Evolutionary conservation across 805 yeast species (phyloP).

Genomic region (Huiozyma sinensis): DNA sequence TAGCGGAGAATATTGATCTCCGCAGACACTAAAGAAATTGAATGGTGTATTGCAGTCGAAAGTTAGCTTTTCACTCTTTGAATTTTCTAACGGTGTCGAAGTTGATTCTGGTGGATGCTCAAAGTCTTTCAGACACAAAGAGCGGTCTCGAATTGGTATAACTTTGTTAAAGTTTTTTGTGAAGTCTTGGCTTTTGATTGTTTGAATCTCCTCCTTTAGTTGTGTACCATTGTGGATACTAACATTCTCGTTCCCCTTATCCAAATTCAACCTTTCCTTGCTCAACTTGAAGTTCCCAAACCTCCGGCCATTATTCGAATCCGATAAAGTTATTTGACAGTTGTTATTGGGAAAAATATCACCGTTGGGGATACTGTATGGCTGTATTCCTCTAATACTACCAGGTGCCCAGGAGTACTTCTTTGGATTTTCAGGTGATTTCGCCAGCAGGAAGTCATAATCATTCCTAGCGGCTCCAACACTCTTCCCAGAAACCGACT

Average conservation of each 20-base stretch:
- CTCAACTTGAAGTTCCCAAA: neutral
- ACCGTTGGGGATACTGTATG: neutral
- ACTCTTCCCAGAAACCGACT: neutral
- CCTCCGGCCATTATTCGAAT: neutral
- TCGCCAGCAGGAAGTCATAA: neutral
- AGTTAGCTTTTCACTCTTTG: too few species aligned
- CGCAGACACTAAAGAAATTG: too few species aligned
- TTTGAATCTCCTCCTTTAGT: neutral
- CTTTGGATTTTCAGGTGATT: neutral
- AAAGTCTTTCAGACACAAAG: conserved; percentile 20
- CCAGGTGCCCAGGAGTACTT: too few species aligned
- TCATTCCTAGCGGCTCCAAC: too few species aligned
- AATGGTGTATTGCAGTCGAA: too few species aligned
- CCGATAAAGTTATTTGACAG: neutral
- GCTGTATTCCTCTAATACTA: neutral
- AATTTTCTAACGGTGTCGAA: conserved; percentile 15
- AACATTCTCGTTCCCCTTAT: too few species aligned
- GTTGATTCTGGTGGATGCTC: conserved; percentile 25
- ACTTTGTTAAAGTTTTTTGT: neutral
- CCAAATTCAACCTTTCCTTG: too few species aligned
- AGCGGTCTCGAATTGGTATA: conserved; percentile 2
- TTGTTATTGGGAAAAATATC: neutral
- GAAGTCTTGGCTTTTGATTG: neutral
- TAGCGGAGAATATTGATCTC: too few species aligned
- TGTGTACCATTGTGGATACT: neutral